These are phyloP conservation scores for Allium cepa DNA, from an alignment of 106 monocot genomes.

Conservation along the genomic window DNA sequence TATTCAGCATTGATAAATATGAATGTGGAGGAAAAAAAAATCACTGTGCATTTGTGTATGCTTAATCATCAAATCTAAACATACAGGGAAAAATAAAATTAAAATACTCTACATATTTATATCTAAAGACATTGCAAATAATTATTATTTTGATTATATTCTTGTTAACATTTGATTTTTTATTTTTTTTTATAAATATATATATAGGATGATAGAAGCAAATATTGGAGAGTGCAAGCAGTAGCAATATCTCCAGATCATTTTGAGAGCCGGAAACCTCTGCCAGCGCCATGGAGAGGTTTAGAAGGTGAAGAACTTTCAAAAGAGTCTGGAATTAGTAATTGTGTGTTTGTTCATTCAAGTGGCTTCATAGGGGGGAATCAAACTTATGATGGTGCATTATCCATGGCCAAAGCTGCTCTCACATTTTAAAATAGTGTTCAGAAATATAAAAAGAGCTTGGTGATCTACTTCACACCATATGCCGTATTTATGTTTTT, in stretches of 20 bases:
- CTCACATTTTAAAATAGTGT: slow-evolving; percentile 22
- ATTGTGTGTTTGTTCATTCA: slow-evolving; percentile 90
- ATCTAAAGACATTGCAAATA: too few relatives aligned
- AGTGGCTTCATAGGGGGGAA: slow-evolving; percentile 96
- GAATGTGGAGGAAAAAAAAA: too few relatives aligned
- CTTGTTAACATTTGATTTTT: not conserved
- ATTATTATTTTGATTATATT: too few relatives aligned
- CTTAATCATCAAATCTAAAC: too few relatives aligned
- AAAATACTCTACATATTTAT: too few relatives aligned
- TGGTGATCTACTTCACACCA: too few relatives aligned
- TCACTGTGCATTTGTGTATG: too few relatives aligned
- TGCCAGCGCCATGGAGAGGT: slow-evolving; percentile 85
- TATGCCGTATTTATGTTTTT: too few relatives aligned
- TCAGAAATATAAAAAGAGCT: too few relatives aligned
- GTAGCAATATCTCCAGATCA: slow-evolving; percentile 64
- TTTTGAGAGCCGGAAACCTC: slow-evolving; percentile 84
- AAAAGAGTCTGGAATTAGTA: slow-evolving; percentile 55
- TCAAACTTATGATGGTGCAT: slow-evolving; percentile 69
- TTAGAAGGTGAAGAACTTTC: slow-evolving; percentile 84
- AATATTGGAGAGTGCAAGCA: slow-evolving; percentile 88
- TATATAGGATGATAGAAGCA: slow-evolving; percentile 81
- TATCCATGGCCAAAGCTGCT: slow-evolving; percentile 77
- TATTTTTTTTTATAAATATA: not conserved
- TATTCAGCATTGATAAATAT: too few relatives aligned
- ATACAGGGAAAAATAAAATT: too few relatives aligned